Base-by-base conservation (phyloP, 805 yeast species). In the Candida schatavii region DNA sequence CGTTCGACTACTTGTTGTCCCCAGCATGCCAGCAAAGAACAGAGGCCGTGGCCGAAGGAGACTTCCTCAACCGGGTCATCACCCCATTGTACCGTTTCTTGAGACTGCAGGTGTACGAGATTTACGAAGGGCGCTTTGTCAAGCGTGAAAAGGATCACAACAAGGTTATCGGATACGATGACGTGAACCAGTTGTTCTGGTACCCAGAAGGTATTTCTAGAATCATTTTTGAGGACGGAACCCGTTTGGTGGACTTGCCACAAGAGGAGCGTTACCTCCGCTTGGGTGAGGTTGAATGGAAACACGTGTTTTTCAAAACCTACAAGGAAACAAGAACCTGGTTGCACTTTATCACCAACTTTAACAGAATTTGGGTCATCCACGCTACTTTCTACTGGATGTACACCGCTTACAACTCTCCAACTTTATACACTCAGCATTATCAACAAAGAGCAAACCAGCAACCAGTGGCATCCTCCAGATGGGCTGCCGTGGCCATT, bases 151-250 rank as follows among this genome's bases (percentile, higher is more conserved):
- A 72, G 60, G 95, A 86, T 63, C 95, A 86, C 67, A 83, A 83
- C 68, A 72, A 80, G 50, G 72, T 86, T 49, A 77, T 86, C 56
- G 95, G 99, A 66, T 93, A 93, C 66, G 99, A 93, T 73, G 99
- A 93, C 74, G 95, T 93, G 46, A 93, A 93, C 68, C 99, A 93
- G 75, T 77, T 93, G 55, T 93, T 95, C 72, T 93, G 99, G 99
- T 93, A 95, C 70, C 97, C 98, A 37, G 98, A 95, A 71, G 99
- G 99, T 77, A 86, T 93, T 51, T 83, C 95, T 46, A 84, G 93
- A 68, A 90, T 93, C 55, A 78, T 84, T 39, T 79, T 91, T 56
- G 93, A 85, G 61, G 98, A 93, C 62, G 97, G 96, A 51, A 75
- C 96, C 15, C 83, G 96, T 63, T 74, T 93, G 54, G 87, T 90